These are phyloP conservation scores for Fusarium avenaceum DNA, from an alignment of 2,329 filamentous ascomycete species.

Conservation along the genomic window DNA sequence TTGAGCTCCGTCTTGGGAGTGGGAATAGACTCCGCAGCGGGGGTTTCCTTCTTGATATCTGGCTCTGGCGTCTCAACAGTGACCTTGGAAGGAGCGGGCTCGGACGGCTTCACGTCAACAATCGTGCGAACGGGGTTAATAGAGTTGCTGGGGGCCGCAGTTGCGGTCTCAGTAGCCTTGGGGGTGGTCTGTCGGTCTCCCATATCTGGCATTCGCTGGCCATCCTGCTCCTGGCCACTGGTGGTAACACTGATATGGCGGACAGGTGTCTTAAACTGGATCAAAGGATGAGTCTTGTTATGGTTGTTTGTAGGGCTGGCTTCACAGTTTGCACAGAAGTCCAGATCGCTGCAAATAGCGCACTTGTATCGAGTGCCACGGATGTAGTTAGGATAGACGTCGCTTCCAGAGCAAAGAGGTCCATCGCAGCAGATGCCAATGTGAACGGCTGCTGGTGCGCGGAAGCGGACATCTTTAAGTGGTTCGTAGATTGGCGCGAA, in stretches of 20 bases:
- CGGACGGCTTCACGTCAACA: constrained; percentile 76
- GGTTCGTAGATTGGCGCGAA: constrained; percentile 90
- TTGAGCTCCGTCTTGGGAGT: constrained; percentile 54
- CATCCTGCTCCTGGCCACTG: constrained; percentile 79
- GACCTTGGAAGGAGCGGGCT: constrained; percentile 49
- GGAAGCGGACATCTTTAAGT: constrained; percentile 55
- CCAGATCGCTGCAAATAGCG: constrained; percentile 91
- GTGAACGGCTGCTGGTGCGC: constrained; percentile 67
- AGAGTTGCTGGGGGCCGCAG: constrained; percentile 62
- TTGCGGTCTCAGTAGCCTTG: constrained; percentile 62
- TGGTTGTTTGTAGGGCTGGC: constrained; percentile 86
- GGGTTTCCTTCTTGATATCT: constrained; percentile 46
- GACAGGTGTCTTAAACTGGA: constrained; percentile 96
- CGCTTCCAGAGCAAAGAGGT: constrained; percentile 78
- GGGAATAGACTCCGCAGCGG: constrained; percentile 39
- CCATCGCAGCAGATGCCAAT: constrained; percentile 95
- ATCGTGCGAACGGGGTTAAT: constrained; percentile 76
- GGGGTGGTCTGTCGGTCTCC: constrained; percentile 71
- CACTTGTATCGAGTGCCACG: constrained; percentile 95
- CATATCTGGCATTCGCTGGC: constrained; percentile 74
- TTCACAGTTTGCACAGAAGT: constrained; percentile 96
- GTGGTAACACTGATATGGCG: constrained; percentile 90
- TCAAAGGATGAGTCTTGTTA: constrained; percentile 95
- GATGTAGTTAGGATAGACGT: constrained; percentile 77
- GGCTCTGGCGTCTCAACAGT: constrained; percentile 20